Evolutionary conservation across 108 stramenopile species (phyloP).

Genomic region (Fragilariopsis cylindrus): DNA sequence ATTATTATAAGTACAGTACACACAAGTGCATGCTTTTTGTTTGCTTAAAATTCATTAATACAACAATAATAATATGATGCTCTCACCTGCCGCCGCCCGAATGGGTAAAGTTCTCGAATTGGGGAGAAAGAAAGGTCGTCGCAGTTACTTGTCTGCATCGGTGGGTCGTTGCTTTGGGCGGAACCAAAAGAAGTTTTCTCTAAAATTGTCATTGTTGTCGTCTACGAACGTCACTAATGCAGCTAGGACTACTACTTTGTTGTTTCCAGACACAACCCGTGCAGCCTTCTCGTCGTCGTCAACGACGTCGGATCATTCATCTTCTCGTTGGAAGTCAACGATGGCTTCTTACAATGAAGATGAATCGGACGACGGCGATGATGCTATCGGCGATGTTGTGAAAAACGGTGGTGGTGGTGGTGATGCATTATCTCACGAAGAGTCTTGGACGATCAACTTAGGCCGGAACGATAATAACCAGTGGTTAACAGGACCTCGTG

Average conservation of each 20-base stretch:
- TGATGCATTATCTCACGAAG: constrained; percentile 39
- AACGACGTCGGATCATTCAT: background rate
- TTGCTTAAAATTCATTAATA: no score
- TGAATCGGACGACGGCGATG: constrained; percentile 40
- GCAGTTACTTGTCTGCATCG: constrained; percentile 8
- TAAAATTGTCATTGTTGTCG: background rate
- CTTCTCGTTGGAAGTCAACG: constrained; percentile 48
- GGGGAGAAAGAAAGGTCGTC: constrained; percentile 26
- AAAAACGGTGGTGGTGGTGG: constrained; percentile 21
- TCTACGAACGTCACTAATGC: background rate
- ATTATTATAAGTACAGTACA: no score
- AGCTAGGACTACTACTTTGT: background rate
- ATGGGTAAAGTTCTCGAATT: constrained; percentile 42
- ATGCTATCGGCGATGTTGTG: constrained; percentile 8
- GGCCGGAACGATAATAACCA: constrained; percentile 59
- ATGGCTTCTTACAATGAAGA: constrained; percentile 25
- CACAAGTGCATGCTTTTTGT: no score
- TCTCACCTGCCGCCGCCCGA: constrained; percentile 46
- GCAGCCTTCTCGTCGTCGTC: constrained; percentile 19
- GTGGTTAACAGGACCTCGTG: constrained; percentile 66
- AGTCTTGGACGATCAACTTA: constrained; percentile 81
- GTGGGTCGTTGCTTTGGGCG: constrained; percentile 8
- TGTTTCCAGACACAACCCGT: background rate
- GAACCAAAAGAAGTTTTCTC: background rate
- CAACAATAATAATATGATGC: constrained; percentile 36